phyloP scores from a whole-genome alignment of 495 filamentous ascomycete species.

The Xylaria acuta region DNA sequence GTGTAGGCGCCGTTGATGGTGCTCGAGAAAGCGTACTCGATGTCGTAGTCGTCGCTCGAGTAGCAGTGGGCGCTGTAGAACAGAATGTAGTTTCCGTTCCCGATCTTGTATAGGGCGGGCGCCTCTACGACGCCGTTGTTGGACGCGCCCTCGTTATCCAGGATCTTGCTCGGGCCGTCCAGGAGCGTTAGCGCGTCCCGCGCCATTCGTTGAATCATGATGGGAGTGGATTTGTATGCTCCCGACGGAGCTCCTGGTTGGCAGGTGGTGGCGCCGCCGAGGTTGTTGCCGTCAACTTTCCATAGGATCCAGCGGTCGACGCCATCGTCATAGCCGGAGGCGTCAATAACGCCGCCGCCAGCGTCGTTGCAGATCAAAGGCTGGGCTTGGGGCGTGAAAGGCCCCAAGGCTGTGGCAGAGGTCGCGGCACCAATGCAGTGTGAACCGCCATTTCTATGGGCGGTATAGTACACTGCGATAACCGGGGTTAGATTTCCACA shows the following conservation, averaged over 20 bases:
- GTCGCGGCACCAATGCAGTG: slow-evolving; percentile 63
- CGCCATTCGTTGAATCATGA: slow-evolving; percentile 61
- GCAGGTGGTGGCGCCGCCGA: slow-evolving; percentile 44
- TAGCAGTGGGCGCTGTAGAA: slow-evolving; percentile 69
- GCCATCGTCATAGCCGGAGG: slow-evolving; percentile 60
- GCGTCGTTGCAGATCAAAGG: slow-evolving; percentile 56
- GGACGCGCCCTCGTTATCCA: slow-evolving; percentile 56
- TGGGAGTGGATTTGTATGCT: slow-evolving; percentile 52
- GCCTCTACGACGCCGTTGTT: slow-evolving; percentile 69
- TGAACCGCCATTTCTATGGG: slow-evolving; percentile 43
- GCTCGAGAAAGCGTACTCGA: slow-evolving; percentile 59
- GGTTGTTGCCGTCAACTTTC: slow-evolving; percentile 65
- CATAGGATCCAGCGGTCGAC: slow-evolving; percentile 62
- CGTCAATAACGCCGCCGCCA: slow-evolving; percentile 62
- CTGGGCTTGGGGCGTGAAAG: slow-evolving; percentile 50
- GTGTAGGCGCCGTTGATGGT: slow-evolving; percentile 56
- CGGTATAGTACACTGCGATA: slow-evolving; percentile 59
- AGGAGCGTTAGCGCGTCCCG: slow-evolving; percentile 57
- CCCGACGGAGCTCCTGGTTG: slow-evolving; percentile 35
- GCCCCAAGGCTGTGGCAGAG: slow-evolving; percentile 49
- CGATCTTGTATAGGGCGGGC: slow-evolving; percentile 56
- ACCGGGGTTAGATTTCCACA: background rate
- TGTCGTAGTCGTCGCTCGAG: slow-evolving; percentile 57
- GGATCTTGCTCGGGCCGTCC: slow-evolving; percentile 56
- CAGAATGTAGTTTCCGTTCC: slow-evolving; percentile 60